Percentiles rank a stretch among this genome's conserved stretches.
Conservation (phyloP, 1,139 yeast species). For the Zygosaccharomyces pseudobailii region DNA sequence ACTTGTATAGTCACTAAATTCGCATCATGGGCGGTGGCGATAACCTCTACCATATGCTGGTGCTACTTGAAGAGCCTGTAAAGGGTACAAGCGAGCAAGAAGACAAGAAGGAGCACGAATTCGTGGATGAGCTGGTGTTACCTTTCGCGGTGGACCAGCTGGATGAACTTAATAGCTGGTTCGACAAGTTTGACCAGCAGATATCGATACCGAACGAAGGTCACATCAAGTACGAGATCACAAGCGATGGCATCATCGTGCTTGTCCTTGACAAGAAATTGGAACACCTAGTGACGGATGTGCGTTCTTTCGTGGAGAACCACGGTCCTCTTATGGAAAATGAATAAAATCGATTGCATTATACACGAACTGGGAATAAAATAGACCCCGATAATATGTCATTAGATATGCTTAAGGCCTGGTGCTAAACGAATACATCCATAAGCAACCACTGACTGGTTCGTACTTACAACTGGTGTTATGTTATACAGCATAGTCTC, state of each 20-base stretch:
- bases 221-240: conserved; percentile 64
- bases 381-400: background rate
- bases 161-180: conserved; percentile 56
- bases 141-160: conserved; percentile 45
- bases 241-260: conserved; percentile 66
- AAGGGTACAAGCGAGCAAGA: conserved; percentile 11
- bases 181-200: conserved; percentile 55
- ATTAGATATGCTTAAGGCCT: background rate
- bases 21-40: conserved; percentile 13
- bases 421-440: background rate
- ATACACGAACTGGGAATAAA: conserved; percentile 3
- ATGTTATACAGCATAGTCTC: background rate
- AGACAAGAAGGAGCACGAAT: conserved; percentile 28
- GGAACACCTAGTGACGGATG: conserved; percentile 26
- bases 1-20: background rate
- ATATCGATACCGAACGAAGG: conserved; percentile 65
- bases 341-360: conserved; percentile 4
- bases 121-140: conserved; percentile 28
- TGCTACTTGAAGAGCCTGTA: conserved; percentile 28
- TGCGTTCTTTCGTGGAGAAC: conserved; percentile 27
- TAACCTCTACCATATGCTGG: conserved; percentile 28
- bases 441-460: background rate
- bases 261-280: conserved; percentile 43
- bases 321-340: conserved; percentile 6
- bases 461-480: background rate